These are phyloP conservation scores for Erodium moschatum DNA, from an alignment of 441 rosid genomes.

Conservation along the genomic window DNA sequence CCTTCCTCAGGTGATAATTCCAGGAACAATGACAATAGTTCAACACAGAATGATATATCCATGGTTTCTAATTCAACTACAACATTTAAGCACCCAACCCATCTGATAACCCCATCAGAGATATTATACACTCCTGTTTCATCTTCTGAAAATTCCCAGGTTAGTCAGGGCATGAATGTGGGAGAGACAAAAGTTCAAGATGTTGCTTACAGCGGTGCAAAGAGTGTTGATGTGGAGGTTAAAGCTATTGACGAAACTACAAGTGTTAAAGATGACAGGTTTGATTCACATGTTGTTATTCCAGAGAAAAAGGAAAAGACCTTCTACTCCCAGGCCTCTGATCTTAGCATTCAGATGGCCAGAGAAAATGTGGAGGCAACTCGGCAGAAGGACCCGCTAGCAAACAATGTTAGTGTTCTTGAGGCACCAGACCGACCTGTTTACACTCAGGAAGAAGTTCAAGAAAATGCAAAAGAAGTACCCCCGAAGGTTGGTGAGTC, in stretches of 20 bases:
- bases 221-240: slow-evolving; percentile 33
- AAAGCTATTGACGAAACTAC: slow-evolving; percentile 37
- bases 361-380: slow-evolving; percentile 30
- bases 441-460: slow-evolving; percentile 18
- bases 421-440: slow-evolving; percentile 24
- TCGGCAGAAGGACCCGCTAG: slow-evolving; percentile 25
- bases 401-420: slow-evolving; percentile 23
- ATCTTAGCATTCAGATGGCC: slow-evolving; percentile 43
- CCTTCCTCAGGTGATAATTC: slow-evolving; percentile 33
- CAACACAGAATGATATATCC: slow-evolving; percentile 23
- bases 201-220: slow-evolving; percentile 27
- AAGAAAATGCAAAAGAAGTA: slow-evolving; percentile 24
- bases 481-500: slow-evolving; percentile 30
- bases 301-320: slow-evolving; percentile 40
- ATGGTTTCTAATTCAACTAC: slow-evolving; percentile 29
- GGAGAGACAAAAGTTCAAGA: slow-evolving; percentile 32
- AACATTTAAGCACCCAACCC: slow-evolving; percentile 41
- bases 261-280: slow-evolving; percentile 25
- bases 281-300: slow-evolving; percentile 20
- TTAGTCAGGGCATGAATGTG: slow-evolving; percentile 26
- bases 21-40: slow-evolving; percentile 28
- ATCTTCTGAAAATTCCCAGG: slow-evolving; percentile 30
- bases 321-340: slow-evolving; percentile 43
- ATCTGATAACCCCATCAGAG: slow-evolving; percentile 46
- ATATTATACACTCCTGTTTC: slow-evolving; percentile 36